A percentile compares a stretch with the other conserved stretches of the same genome.
phyloP scores from a whole-genome alignment of 495 filamentous ascomycete genomes.

The Gamarada debralockiae region DNA sequence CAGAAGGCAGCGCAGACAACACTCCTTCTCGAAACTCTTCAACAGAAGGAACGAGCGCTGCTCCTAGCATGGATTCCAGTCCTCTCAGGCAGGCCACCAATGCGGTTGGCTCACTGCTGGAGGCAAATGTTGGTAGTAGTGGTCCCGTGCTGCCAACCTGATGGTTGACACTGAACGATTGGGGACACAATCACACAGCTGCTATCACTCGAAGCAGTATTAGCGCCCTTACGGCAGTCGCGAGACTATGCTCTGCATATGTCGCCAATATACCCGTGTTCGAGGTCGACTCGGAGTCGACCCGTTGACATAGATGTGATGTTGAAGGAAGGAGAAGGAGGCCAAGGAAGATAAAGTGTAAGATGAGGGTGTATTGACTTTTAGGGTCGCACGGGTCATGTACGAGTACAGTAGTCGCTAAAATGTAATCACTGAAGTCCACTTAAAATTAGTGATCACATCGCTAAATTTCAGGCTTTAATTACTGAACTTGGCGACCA shows the following conservation, averaged over 20 bases:
- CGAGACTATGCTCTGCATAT: background rate
- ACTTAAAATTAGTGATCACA: background rate
- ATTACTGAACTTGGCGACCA: background rate
- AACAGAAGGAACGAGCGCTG: slow-evolving; percentile 5
- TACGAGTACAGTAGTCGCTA: background rate
- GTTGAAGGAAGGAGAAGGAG: slow-evolving; percentile 19
- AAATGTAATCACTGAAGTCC: background rate
- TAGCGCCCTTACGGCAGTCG: background rate
- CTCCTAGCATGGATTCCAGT: slow-evolving; percentile 1
- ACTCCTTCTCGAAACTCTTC: slow-evolving; percentile 4
- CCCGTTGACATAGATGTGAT: background rate
- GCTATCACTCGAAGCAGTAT: slow-evolving; percentile 3
- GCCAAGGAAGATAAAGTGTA: slow-evolving; percentile 5
- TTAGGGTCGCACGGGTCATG: background rate
- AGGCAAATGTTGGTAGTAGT: background rate
- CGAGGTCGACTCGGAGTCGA: background rate
- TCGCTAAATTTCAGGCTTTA: background rate
- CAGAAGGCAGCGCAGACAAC: slow-evolving; percentile 4
- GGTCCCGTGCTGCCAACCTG: slow-evolving; percentile 2
- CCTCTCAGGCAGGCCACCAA: background rate
- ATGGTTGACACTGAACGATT: no score
- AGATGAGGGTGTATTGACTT: background rate
- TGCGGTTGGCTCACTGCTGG: background rate
- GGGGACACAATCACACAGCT: background rate
- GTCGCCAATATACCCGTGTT: background rate